Percentiles rank a stretch among this genome's conserved stretches.
phyloP scores from a whole-genome alignment of 345 rosid species.

The Citrus maxima region DNA sequence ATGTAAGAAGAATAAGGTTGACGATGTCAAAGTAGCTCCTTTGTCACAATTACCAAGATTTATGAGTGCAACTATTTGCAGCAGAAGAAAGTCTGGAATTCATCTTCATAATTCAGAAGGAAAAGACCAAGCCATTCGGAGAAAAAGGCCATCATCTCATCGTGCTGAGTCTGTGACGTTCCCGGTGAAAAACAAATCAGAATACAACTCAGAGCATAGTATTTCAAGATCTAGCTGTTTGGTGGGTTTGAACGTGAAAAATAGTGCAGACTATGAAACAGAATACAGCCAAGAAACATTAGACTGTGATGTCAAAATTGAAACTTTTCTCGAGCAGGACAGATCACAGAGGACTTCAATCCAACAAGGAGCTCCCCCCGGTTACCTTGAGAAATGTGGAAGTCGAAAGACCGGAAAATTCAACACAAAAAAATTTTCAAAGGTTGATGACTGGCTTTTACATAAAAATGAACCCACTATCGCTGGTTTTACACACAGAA shows the following conservation, averaged over 20 bases:
- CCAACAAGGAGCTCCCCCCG: conserved; percentile 12
- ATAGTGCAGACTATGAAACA: conserved; percentile 44
- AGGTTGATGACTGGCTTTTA: conserved; percentile 47
- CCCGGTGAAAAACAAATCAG: conserved; percentile 45
- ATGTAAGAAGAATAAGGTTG: conserved; percentile 12
- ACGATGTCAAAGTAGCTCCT: conserved; percentile 29
- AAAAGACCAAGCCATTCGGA: conserved; percentile 18
- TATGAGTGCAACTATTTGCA: conserved; percentile 74
- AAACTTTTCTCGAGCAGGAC: conserved; percentile 28
- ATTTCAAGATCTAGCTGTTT: conserved; percentile 53
- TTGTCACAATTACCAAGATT: conserved; percentile 54
- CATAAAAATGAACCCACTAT: conserved; percentile 26
- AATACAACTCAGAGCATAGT: conserved; percentile 39
- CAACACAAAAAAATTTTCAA: conserved; percentile 28
- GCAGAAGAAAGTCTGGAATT: conserved; percentile 49
- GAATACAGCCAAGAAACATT: conserved; percentile 55
- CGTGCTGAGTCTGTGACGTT: conserved; percentile 56
- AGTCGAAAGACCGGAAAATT: conserved; percentile 8
- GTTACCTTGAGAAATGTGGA: conserved; percentile 17
- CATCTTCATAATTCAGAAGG: conserved; percentile 25
- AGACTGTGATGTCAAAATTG: conserved; percentile 48
- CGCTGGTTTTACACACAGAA: conserved; percentile 25
- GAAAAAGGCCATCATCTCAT: conserved; percentile 38
- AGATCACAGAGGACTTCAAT: conserved; percentile 6
- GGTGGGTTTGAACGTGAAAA: conserved; percentile 31